Evolutionary conservation across 495 filamentous ascomycete species (phyloP).

Genomic region (Penicillium herquei): DNA sequence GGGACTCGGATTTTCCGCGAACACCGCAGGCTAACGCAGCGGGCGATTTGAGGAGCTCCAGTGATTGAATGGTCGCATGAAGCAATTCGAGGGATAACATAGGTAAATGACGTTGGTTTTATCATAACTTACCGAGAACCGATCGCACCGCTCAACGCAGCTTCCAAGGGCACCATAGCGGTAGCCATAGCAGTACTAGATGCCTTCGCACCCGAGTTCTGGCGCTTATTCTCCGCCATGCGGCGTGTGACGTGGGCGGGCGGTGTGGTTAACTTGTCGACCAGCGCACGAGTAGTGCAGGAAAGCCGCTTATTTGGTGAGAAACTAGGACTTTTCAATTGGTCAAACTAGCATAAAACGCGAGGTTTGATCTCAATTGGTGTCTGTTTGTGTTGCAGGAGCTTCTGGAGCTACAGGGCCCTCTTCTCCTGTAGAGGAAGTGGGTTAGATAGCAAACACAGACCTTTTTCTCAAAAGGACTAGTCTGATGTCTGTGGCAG

Average conservation of each 20-base stretch:
- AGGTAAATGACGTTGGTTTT: background rate
- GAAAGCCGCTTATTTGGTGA: background rate
- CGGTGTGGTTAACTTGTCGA: conserved; percentile 19
- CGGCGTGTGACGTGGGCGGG: conserved; percentile 15
- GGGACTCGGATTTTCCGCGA: too few relatives aligned
- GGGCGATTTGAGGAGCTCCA: background rate
- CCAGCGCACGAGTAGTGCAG: background rate
- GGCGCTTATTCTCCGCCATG: conserved; percentile 50
- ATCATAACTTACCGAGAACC: conserved; percentile 47
- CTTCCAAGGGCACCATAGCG: conserved; percentile 45
- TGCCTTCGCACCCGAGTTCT: conserved; percentile 41
- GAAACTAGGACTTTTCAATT: background rate
- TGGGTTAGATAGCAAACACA: background rate
- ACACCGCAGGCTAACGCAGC: too few relatives aligned
- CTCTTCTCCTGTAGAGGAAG: background rate
- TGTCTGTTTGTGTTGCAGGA: conserved; percentile 1
- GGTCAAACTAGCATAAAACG: conserved; percentile 3
- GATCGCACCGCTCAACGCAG: conserved; percentile 48
- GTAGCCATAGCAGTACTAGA: conserved; percentile 38
- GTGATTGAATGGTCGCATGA: background rate
- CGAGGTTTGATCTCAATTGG: conserved; percentile 5
- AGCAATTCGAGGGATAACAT: background rate
- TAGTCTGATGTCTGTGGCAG: background rate
- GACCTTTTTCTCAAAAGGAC: background rate
- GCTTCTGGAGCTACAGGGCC: background rate